A percentile compares a stretch with the other conserved stretches of the same genome.
Evolutionary conservation across 805 yeast species (phyloP).

Genomic region (Starmerella bacillaris): DNA sequence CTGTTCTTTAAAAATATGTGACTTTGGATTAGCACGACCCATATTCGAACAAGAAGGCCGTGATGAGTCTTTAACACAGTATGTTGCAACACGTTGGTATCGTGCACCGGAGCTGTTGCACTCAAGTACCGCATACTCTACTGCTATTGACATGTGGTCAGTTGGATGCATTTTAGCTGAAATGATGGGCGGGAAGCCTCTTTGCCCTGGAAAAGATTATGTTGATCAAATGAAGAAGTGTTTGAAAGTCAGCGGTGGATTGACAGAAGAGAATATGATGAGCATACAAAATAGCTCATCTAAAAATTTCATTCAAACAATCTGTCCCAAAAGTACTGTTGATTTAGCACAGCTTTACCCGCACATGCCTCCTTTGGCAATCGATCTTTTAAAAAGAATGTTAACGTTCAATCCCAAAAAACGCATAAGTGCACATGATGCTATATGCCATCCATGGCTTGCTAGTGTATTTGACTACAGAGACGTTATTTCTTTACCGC

Average conservation of each 20-base stretch:
- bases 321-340: constrained; percentile 37
- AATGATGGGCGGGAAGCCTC: constrained; percentile 72
- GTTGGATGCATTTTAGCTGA: constrained; percentile 96
- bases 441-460: constrained; percentile 74
- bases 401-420: constrained; percentile 71
- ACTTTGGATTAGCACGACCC: constrained; percentile 90
- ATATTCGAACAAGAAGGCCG: constrained; percentile 30
- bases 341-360: constrained; percentile 38
- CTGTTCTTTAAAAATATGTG: constrained; percentile 91
- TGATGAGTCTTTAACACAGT: constrained; percentile 78
- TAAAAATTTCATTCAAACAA: constrained; percentile 71
- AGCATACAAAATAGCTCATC: constrained; percentile 75
- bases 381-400: constrained; percentile 63
- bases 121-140: constrained; percentile 82
- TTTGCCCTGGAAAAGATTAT: constrained; percentile 89
- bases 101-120: constrained; percentile 96
- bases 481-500: constrained; percentile 70
- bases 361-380: constrained; percentile 67
- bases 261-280: constrained; percentile 49
- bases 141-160: constrained; percentile 95
- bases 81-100: constrained; percentile 97
- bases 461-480: constrained; percentile 86
- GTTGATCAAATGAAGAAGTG: constrained; percentile 88
- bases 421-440: constrained; percentile 76
- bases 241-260: constrained; percentile 77